These are phyloP conservation scores for Cornus kousa DNA, from an alignment of 148 eudicot species.

Conservation along the genomic window DNA sequence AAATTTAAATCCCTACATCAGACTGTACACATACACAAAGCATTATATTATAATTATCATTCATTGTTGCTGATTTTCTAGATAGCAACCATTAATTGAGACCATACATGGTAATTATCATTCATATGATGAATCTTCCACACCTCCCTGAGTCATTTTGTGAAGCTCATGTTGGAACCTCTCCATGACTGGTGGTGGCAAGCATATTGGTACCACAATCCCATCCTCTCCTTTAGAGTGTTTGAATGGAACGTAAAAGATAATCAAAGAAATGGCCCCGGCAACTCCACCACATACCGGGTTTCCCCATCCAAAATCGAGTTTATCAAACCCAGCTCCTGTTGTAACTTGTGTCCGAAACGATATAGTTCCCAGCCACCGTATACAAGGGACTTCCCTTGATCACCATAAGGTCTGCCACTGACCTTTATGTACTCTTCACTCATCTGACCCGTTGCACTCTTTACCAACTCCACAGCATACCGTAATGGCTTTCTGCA, in stretches of 20 bases:
- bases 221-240: no score
- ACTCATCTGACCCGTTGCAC: constrained; percentile 31
- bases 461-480: constrained; percentile 38
- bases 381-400: constrained; percentile 32
- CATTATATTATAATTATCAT: no score
- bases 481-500: constrained; percentile 33
- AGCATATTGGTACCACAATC: no score
- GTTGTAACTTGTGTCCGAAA: constrained; percentile 37
- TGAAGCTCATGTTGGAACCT: no score
- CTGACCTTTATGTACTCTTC: constrained; percentile 46
- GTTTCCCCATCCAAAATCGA: constrained; percentile 55
- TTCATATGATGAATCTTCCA: no score
- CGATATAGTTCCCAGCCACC: constrained; percentile 20
- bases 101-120: neutral
- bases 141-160: no score
- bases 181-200: no score
- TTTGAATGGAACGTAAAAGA: neutral
- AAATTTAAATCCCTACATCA: no score
- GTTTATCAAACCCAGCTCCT: constrained; percentile 21
- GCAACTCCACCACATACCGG: constrained; percentile 29
- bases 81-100: no score
- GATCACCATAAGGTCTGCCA: constrained; percentile 34
- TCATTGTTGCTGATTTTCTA: no score
- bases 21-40: no score
- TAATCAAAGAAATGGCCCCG: constrained; percentile 10